Evolutionary conservation across 1,284 basidiomycete species (phyloP), one percentile per base, ranked within the genome.

Genomic region (Dichomitus squalens): DNA sequence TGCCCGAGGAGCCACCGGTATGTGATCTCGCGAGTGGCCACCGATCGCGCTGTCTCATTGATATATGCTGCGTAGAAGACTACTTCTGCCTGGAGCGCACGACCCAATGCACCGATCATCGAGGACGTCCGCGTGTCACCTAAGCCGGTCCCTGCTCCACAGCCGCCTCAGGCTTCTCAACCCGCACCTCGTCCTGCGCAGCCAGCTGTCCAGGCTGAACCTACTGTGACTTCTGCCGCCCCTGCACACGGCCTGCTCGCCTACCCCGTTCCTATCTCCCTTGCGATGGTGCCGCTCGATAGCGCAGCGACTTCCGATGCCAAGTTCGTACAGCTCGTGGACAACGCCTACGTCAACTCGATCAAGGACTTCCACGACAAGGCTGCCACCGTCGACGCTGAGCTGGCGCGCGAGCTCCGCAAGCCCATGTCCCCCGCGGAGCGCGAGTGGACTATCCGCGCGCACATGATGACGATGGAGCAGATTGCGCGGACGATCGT

Each of bases 381-480:
- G 47, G 67, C 64, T 4, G 64, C 63, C 1, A 64, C 66, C 11
- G 63, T 58, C 5, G 68, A 70, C 27, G 65, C 65, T 12, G 62
- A 59, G 49, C 60, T 70, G 16, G 57, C 65, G n/a, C 52, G 61
- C 34, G 49, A 66, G 39, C 49, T 67, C n/a, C 57, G 60, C n/a
- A 55, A 61, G 38, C 52, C 60, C 41, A 55, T 64, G 49, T 57
- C 62, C 16, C 23, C 53, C 4, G 43, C 52, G 12, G 60, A 60
- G 40, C 58, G 63, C 49, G 58, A 57, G 36, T 60, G 57, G 53
- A 43, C 52, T 23, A 49, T 64, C 20, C 53, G 58, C 23, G 55
- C 60, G 39, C 63, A 64, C 44, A 49, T 49, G 41, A 49, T 61
- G 47, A 29, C 40, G 38, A 64, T 64, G 63, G 63, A 64, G 55